Conservation (phyloP, 441 rosid genomes). For the Gossypium davidsonii region DNA sequence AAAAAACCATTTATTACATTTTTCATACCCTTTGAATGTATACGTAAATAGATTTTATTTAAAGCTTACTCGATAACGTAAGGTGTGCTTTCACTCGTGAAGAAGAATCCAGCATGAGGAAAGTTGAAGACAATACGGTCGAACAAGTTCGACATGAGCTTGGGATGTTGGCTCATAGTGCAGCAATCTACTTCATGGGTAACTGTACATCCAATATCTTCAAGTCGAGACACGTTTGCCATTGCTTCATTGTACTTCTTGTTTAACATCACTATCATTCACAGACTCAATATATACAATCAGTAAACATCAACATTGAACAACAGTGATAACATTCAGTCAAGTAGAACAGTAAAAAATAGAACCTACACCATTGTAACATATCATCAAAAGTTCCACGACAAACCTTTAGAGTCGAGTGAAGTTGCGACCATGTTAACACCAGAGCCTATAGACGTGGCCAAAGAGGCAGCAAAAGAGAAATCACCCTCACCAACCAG, state of each 20-base stretch:
- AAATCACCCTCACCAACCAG: conserved; percentile 37
- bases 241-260: conserved; percentile 15
- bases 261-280: conserved; percentile 13
- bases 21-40: background rate
- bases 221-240: conserved; percentile 24
- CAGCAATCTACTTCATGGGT: conserved; percentile 19
- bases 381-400: background rate
- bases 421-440: conserved; percentile 25
- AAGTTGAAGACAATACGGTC: conserved; percentile 42
- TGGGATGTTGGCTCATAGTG: conserved; percentile 24
- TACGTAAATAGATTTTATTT: background rate
- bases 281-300: background rate
- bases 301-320: background rate
- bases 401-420: conserved; percentile 22
- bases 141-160: conserved; percentile 14
- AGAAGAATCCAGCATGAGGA: conserved; percentile 21
- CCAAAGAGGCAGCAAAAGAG: conserved; percentile 33
- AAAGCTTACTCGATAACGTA: conserved; percentile 16
- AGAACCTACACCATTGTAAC: background rate
- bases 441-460: conserved; percentile 25
- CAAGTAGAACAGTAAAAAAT: background rate
- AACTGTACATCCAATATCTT: conserved; percentile 3
- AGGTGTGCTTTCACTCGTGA: background rate
- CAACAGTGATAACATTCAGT: background rate
- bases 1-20: background rate